phyloP scores from a whole-genome alignment of 257 asterid species.

The Fraxinus pennsylvanica region DNA sequence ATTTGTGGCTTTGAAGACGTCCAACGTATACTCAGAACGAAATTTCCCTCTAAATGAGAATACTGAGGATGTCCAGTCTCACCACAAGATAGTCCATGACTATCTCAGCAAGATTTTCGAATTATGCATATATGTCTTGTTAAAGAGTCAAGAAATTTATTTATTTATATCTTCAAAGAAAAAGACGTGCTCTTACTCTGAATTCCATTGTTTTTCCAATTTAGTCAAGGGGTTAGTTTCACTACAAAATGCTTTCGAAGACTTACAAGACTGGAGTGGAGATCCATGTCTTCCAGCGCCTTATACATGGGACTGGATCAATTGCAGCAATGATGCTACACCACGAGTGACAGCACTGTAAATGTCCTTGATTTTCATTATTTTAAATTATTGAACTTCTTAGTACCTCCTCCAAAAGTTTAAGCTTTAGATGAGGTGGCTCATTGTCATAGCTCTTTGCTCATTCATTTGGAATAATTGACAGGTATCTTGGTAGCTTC shows the following conservation, averaged over 20 bases:
- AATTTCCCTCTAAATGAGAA: neutral
- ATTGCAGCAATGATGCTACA: conserved; percentile 44
- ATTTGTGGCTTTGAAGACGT: neutral
- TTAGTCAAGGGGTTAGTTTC: conserved; percentile 45
- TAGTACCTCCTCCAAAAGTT: neutral
- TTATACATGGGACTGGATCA: conserved; percentile 68
- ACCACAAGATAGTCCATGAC: too few relatives aligned
- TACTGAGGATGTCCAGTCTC: neutral
- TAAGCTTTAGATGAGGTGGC: neutral
- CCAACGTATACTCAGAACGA: neutral
- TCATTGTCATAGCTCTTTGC: neutral
- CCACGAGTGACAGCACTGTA: conserved; percentile 80
- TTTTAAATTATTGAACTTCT: neutral
- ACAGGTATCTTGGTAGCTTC: conserved; percentile 36
- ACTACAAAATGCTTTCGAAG: conserved; percentile 36
- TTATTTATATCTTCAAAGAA: neutral
- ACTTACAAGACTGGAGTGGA: conserved; percentile 51
- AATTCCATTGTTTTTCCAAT: neutral
- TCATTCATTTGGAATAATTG: neutral
- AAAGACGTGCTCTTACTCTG: neutral
- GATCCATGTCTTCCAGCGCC: conserved; percentile 80
- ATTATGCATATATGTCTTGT: neutral
- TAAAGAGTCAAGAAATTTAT: neutral
- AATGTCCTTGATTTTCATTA: neutral
- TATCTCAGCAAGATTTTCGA: too few relatives aligned